These are phyloP conservation scores for Margaritispora aquatica DNA, from an alignment of 495 filamentous ascomycete genomes.

Conservation along the genomic window DNA sequence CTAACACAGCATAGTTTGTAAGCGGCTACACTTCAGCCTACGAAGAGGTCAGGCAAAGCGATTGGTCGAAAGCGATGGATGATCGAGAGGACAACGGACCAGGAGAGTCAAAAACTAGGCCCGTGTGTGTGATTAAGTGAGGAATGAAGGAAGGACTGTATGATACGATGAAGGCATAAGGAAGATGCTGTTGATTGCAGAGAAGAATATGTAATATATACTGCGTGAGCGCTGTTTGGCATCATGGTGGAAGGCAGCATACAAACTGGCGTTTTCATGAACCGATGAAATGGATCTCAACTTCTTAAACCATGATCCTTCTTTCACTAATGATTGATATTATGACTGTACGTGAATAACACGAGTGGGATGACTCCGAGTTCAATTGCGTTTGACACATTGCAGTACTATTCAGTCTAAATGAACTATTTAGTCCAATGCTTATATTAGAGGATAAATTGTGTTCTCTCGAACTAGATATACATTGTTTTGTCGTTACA, in stretches of 20 bases:
- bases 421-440: neutral
- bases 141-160: neutral
- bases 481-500: slow-evolving; percentile 11
- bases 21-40: neutral
- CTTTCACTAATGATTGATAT: neutral
- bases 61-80: too few species aligned
- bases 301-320: neutral
- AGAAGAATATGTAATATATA: slow-evolving; percentile 11
- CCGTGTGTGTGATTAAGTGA: neutral
- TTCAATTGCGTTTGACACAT: too few species aligned
- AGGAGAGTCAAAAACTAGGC: neutral
- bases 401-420: too few species aligned
- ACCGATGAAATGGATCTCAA: slow-evolving; percentile 20
- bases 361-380: too few species aligned
- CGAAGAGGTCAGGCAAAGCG: too few species aligned
- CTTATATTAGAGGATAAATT: slow-evolving; percentile 5
- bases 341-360: too few species aligned
- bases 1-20: slow-evolving; percentile 10
- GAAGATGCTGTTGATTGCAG: too few species aligned
- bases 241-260: slow-evolving; percentile 5
- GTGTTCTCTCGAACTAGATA: slow-evolving; percentile 4
- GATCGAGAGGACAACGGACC: too few species aligned
- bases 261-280: slow-evolving; percentile 10
- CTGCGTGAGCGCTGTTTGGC: neutral
- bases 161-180: too few species aligned